Evolutionary conservation across 2,329 filamentous ascomycete genomes (phyloP).

Genomic region (Cordyceps pruinosa): DNA sequence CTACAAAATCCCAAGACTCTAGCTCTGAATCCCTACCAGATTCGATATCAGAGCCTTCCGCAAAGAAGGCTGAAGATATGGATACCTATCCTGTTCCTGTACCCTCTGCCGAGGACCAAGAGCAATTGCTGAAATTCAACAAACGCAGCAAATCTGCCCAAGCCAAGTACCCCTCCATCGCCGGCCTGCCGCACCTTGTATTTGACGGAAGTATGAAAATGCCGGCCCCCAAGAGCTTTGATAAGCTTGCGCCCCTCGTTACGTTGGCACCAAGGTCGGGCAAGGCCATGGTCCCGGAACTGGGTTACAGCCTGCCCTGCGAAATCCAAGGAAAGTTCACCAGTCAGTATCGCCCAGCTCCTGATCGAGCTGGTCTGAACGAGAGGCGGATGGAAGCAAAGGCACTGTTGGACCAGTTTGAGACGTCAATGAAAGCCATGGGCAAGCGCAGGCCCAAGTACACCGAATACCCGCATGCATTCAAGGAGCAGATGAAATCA

Average conservation of each 20-base stretch:
- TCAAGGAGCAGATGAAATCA: slow-evolving; percentile 40
- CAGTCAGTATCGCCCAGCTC: slow-evolving; percentile 33
- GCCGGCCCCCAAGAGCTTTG: slow-evolving; percentile 37
- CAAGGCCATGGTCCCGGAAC: slow-evolving; percentile 31
- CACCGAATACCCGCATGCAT: slow-evolving; percentile 40
- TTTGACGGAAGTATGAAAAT: slow-evolving; percentile 34
- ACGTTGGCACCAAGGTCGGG: slow-evolving; percentile 34
- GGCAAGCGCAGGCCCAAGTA: slow-evolving; percentile 40
- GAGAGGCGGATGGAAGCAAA: slow-evolving; percentile 36
- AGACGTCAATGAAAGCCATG: slow-evolving; percentile 33
- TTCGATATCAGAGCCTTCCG: slow-evolving; percentile 22
- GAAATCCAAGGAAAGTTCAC: slow-evolving; percentile 39
- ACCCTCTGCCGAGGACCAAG: slow-evolving; percentile 28
- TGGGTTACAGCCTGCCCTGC: slow-evolving; percentile 34
- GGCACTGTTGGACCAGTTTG: slow-evolving; percentile 33
- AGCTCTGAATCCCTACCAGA: slow-evolving; percentile 21
- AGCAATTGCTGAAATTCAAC: slow-evolving; percentile 30
- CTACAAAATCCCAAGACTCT: slow-evolving; percentile 1
- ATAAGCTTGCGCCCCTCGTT: slow-evolving; percentile 37
- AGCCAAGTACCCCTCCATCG: slow-evolving; percentile 31
- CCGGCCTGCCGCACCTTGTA: slow-evolving; percentile 32
- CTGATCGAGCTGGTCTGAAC: slow-evolving; percentile 33
- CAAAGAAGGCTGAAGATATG: slow-evolving; percentile 29
- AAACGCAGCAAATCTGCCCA: slow-evolving; percentile 33
- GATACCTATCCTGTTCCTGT: slow-evolving; percentile 26